Evolutionary conservation across 768 basidiomycete species (phyloP).

Genomic region (Arthromyces matolae): DNA sequence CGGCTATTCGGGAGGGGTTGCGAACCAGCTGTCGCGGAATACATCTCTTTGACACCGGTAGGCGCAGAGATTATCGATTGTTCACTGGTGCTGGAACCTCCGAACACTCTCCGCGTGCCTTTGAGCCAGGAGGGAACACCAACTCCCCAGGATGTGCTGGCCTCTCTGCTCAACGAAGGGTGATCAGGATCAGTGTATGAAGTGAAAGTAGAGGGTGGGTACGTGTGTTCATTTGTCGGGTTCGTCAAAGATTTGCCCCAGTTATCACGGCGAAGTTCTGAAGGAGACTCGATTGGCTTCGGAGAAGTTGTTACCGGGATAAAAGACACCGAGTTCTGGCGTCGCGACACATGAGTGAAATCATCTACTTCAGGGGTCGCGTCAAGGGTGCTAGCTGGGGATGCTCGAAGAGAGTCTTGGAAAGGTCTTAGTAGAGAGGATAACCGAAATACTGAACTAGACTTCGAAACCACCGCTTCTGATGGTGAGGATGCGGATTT

Average conservation of each 20-base stretch:
- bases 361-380: slow-evolving; percentile 47
- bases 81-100: slow-evolving; percentile 25
- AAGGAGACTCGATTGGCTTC: slow-evolving; percentile 12
- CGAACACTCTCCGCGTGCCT: slow-evolving; percentile 40
- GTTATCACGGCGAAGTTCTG: slow-evolving; percentile 10
- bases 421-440: slow-evolving; percentile 66
- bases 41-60: slow-evolving; percentile 55
- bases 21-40: slow-evolving; percentile 41
- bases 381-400: slow-evolving; percentile 23
- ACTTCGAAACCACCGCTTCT: slow-evolving; percentile 27
- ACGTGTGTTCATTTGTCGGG: slow-evolving; percentile 56
- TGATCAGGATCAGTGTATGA: slow-evolving; percentile 45
- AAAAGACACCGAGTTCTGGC: slow-evolving; percentile 51
- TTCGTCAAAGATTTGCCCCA: slow-evolving; percentile 20
- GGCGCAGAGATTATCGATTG: slow-evolving; percentile 24
- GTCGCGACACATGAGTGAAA: slow-evolving; percentile 67
- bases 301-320: slow-evolving; percentile 55
- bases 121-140: slow-evolving; percentile 74
- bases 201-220: slow-evolving; percentile 67
- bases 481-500: slow-evolving; percentile 36
- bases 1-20: slow-evolving; percentile 29
- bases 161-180: slow-evolving; percentile 47
- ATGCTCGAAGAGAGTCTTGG: slow-evolving; percentile 43
- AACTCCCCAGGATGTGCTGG: slow-evolving; percentile 54
- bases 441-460: slow-evolving; percentile 54